These are phyloP conservation scores for Lentinula guzmanii DNA, from an alignment of 768 basidiomycete species.

Conservation along the genomic window DNA sequence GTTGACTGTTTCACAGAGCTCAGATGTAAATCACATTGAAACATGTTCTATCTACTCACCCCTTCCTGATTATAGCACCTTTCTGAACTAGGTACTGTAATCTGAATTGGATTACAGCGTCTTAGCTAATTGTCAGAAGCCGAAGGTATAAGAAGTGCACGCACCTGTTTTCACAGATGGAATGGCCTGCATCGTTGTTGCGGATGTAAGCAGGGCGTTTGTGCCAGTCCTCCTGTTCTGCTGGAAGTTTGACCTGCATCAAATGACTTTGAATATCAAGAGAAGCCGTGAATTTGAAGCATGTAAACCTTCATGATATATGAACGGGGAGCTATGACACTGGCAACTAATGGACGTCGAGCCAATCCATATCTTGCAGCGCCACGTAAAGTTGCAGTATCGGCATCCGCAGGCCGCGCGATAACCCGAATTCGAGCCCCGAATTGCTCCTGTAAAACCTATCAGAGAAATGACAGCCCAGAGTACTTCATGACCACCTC, in stretches of 20 bases:
- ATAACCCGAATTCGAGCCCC: constrained; percentile 63
- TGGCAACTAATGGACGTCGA: constrained; percentile 69
- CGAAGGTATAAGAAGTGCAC: constrained; percentile 11
- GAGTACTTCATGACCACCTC: constrained; percentile 40
- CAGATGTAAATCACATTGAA: not conserved
- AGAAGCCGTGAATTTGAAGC: not conserved
- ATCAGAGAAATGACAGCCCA: not conserved
- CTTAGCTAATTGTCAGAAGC: constrained; percentile 10
- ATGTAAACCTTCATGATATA: constrained; percentile 77
- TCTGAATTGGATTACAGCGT: constrained; percentile 31
- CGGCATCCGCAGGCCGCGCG: constrained; percentile 79
- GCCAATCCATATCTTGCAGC: constrained; percentile 87
- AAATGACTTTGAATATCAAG: constrained; percentile 5
- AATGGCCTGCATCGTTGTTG: constrained; percentile 66
- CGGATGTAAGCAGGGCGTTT: constrained; percentile 84
- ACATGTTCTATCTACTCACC: constrained; percentile 37
- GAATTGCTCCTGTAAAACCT: constrained; percentile 53
- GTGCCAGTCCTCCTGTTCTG: constrained; percentile 77
- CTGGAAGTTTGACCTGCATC: constrained; percentile 76
- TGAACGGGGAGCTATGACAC: constrained; percentile 73
- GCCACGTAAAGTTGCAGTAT: constrained; percentile 83
- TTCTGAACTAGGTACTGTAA: constrained; percentile 85
- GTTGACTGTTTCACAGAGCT: not conserved
- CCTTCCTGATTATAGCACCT: constrained; percentile 82
- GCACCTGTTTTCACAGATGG: constrained; percentile 83